Base-by-base conservation (phyloP, 2,329 filamentous ascomycete species). In the Xylaria sp. region DNA sequence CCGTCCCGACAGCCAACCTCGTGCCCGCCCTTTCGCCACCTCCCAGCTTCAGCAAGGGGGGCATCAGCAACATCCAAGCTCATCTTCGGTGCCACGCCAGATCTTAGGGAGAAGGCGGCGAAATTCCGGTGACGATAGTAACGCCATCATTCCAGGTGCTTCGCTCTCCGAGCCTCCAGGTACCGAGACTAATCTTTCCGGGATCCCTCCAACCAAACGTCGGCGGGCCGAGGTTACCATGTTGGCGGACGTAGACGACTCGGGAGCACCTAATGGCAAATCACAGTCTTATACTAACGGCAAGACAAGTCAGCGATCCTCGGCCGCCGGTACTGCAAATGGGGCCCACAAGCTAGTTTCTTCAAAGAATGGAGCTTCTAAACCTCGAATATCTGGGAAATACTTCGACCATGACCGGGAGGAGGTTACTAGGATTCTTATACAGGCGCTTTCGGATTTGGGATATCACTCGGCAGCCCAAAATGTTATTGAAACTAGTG, bases 331-430 rank as follows among this genome's bases (percentile, higher is more conserved):
- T 60, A 77, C 77, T 37, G 73, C 84, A 51, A 89, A 89, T 75
- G 86, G 86, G 50, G 79, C 82, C 31, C 79, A 83, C 59, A 86
- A 86, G 73, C 69, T 82, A 13, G 78, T 81, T 64, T 79, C 81
- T 66, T 78, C 84, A 23, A 78, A 85, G 60, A 92, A 92, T 76
- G 88, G 90, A 44, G 85, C 87, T 48, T 80, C 84, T 13, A 79
- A 76, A 69, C 57, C 73, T 73, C 65, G 80, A 76, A 66, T 66
- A 71, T 39, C 72, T 66, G 66, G 79, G 77, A 65, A 70, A 9
- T 98, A 97, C 80, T 91, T 90, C 77, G 94, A 94, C 20, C 95
- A 98, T 78, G 89, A 96, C 78, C 89, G 94, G 78, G 94, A 97
- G 84, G 95, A 99, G 82, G 91, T 98, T 54, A 97, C 95, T 5